Evolutionary conservation across 2,329 filamentous ascomycete species (phyloP).

Genomic region (Hymenoscyphus albidus): DNA sequence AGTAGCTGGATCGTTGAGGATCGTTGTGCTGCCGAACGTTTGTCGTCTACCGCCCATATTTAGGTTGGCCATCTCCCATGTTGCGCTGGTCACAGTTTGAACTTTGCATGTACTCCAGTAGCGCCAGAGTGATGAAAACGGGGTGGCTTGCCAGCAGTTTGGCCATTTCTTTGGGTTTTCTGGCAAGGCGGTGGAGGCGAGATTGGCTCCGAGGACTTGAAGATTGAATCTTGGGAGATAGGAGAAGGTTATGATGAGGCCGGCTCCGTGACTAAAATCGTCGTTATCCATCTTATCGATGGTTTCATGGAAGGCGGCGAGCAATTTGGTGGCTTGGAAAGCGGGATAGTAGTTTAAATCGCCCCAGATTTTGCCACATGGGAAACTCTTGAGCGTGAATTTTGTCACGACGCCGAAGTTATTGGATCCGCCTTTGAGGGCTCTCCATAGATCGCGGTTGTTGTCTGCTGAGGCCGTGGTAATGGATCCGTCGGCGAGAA

Average conservation of each 20-base stretch:
- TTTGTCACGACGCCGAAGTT: slow-evolving; percentile 18
- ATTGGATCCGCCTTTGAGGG: slow-evolving; percentile 15
- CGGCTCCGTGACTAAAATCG: slow-evolving; percentile 10
- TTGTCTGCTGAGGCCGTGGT: slow-evolving; percentile 11
- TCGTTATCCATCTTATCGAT: slow-evolving; percentile 11
- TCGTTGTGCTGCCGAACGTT: slow-evolving; percentile 36
- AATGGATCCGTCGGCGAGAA: slow-evolving; percentile 15
- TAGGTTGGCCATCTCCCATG: slow-evolving; percentile 7
- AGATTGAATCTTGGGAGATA: slow-evolving; percentile 15
- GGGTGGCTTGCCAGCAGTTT: slow-evolving; percentile 5
- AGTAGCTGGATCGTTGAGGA: slow-evolving; percentile 36
- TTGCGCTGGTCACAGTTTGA: slow-evolving; percentile 9
- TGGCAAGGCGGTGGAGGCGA: not conserved
- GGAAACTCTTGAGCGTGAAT: slow-evolving; percentile 17
- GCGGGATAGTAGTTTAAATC: slow-evolving; percentile 7
- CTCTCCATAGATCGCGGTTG: slow-evolving; percentile 19
- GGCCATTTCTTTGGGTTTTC: slow-evolving; percentile 13
- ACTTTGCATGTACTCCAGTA: slow-evolving; percentile 10
- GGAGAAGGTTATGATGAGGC: slow-evolving; percentile 7
- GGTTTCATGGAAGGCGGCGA: slow-evolving; percentile 9
- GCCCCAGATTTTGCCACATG: slow-evolving; percentile 10
- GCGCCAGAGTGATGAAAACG: slow-evolving; percentile 4
- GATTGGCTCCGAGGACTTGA: not conserved
- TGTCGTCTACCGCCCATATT: slow-evolving; percentile 20
- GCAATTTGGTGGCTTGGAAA: slow-evolving; percentile 3